Base-by-base conservation (phyloP, 1,284 basidiomycete species). In the Mycosarcoma maydis region DNA sequence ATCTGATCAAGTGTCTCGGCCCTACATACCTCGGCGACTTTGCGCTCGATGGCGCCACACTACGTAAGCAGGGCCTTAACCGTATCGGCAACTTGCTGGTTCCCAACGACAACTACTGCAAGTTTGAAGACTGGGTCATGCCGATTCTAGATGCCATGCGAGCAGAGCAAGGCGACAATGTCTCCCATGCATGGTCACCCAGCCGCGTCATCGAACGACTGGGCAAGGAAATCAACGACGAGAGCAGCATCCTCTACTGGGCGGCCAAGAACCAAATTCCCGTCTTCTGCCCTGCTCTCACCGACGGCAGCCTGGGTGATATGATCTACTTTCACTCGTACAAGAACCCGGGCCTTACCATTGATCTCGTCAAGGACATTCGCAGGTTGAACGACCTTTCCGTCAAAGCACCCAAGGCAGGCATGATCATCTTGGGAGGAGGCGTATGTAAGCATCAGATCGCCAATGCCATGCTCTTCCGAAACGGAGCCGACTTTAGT, bases 381-480 rank as follows among this genome's bases (percentile, higher is more conserved):
- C 89, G 95, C 38, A 85, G 88, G 23, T 84, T 98, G 34, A 98
- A 99, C 83, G 94, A 98, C 82, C 85, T 92, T 24, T 89, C 92
- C 13, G 87, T 97, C 57, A 90, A 88, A 73, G 90, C 94, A 27
- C 89, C 88, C 70, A 95, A 94, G 83, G 96, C 96, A 6, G 96
- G 96, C 3, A 98, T 98, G 92, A 94, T 98, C 76, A 90, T 99
- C 54, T 87, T 98, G 7, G 96, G 96, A 13, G 96, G 96, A 14
- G 96, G 96, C 2, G 95, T 99, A 8, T 98, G 95, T 86, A 99
- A 98, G 83, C 96, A 98, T 82, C 96, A 98, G 81, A 97, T 99
- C 57, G 94, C 94, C 16, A 99, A 99, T 79, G 94, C 95, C 1
- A 98, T 99, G 96, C 85, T 99, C 20, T 97, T 98, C 80, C 88